phyloP scores from a whole-genome alignment of 208 protist genomes.

The Spironucleus salmonicida region DNA sequence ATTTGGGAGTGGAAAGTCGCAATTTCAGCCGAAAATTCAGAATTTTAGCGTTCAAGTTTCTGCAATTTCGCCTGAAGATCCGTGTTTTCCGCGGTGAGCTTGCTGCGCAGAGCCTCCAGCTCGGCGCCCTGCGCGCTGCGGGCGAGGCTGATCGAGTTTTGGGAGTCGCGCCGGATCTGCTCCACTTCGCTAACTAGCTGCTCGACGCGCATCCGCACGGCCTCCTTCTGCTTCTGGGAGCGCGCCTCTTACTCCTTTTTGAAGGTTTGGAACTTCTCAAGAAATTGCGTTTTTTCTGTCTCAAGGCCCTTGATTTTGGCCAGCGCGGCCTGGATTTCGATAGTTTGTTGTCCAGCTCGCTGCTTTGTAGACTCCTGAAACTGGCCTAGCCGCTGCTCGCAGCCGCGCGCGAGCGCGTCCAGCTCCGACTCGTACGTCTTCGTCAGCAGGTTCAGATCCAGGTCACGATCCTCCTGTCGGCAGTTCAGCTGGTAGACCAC shows the following conservation, averaged over 20 bases:
- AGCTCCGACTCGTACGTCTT: slow-evolving; percentile 9
- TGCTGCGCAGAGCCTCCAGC: neutral
- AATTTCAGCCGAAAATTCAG: too few relatives aligned
- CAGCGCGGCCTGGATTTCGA: neutral
- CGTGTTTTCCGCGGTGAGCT: neutral
- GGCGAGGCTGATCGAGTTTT: neutral
- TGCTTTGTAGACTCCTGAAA: neutral
- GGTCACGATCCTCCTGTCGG: neutral
- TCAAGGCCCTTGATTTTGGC: neutral
- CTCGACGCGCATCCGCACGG: neutral
- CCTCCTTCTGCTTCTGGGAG: neutral
- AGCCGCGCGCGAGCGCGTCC: neutral
- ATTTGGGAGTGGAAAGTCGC: too few relatives aligned
- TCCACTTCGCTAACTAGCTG: neutral
- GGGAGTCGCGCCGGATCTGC: neutral
- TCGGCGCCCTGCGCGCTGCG: neutral
- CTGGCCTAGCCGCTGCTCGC: neutral
- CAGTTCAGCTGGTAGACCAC: slow-evolving; percentile 9
- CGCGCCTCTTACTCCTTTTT: neutral
- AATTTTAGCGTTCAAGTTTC: neutral
- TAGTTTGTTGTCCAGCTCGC: too few relatives aligned
- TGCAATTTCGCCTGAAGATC: neutral
- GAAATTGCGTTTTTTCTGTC: slow-evolving; percentile 13
- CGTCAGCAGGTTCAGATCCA: slow-evolving; percentile 8
- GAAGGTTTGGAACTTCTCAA: neutral